Evolutionary conservation across 495 filamentous ascomycete species (phyloP), one percentile per base, ranked within the genome.

Genomic region (Cenococcum geophilum): DNA sequence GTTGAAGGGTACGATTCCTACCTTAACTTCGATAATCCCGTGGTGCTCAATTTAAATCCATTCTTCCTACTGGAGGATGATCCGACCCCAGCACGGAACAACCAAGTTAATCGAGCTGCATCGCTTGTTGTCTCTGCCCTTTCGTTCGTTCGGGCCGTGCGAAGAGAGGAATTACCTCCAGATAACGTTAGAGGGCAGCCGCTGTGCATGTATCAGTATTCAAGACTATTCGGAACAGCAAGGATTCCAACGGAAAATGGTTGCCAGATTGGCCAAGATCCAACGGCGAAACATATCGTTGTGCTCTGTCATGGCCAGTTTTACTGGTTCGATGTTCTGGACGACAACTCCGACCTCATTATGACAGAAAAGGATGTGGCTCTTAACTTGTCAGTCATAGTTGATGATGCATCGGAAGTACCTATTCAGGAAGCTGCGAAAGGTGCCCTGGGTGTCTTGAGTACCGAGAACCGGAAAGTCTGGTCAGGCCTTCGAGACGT

Each of bases 51-150:
- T 76, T 77, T 98, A 63, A 98, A 98, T 68, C 93, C 93, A 0
- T 98, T 98, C 76, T 98, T 98, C 76, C 78, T 98, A 37, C 80
- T 98, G 57, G 93, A 97, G 70, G 93, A 98, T 79, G 93, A 98
- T 69, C 93, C 95, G 0, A 97, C 93, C 9, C 93, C 93, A 8
- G 92, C 92, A 49, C 81, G 93, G 50, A 97, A 95, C 71, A 90
- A 97, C 71, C 93, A 98, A 71, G 91, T 97, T 58, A 97, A 91
- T 42, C 83, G 93, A 25, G 91, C 93, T 35, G 92, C 95, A 0
- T 98, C 93, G 9, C 78, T 98, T 50, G 89, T 91, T 0, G 82
- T 95, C 34, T 97, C 95, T 8, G 87, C 93, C 27, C 73, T 97
- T 40, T 87, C 89, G 35, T 98, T 98, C 69, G 92, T 97, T 55